Evolutionary conservation across 257 asterid genomes (phyloP), one percentile per base, ranked within the genome.

Genomic region (Jaltomata sinuosa): DNA sequence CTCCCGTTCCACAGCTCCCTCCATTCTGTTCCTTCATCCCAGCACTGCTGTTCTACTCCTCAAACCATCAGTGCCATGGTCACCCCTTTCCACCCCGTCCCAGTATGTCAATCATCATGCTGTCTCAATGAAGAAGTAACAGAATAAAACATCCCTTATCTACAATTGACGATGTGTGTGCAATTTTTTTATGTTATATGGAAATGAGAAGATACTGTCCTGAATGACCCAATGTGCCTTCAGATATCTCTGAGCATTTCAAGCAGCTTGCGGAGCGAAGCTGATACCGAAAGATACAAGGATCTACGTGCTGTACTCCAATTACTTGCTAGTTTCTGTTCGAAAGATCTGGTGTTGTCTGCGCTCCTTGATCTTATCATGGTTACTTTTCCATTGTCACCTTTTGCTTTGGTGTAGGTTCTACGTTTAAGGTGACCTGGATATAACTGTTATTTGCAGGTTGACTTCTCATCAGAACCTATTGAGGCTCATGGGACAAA

Each of bases 251-350:
- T 96, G 85, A 86, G 93, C 86, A 91, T 89, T 87, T 94, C 99
- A 89, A 92, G 88, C 89, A 91, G 92, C 90, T 88, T 94, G 80
- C 93, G 88, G 81, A 85, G 87, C 80, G 98, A 93, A 88, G 95
- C 91, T 83, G 98, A 96, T 92, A 89, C 90, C 19, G 99, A 94
- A 87, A 91, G 92, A 86, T 92, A 92, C 86, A 96, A 93, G 94
- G 99, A 96, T 91, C 85, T 96, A 87, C 92, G 98, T 45, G 98
- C 94, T 22, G 96, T 96, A 87, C 88, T 96, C 65, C 97, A 93
- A 87, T 94, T 96, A 86, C 95, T 96, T 69, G 84, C 94, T 80
- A 92, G 83, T 87, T 93, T 96, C 81, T 96, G 99, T 89, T 93
- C 99, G 29, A 94, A 96, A 88, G 99, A 94, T 90, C 80, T 96